A percentile compares a stretch with the other conserved stretches of the same genome.
phyloP scores from a whole-genome alignment of 2,329 filamentous ascomycete genomes.

The Domatiomyces globalis region DNA sequence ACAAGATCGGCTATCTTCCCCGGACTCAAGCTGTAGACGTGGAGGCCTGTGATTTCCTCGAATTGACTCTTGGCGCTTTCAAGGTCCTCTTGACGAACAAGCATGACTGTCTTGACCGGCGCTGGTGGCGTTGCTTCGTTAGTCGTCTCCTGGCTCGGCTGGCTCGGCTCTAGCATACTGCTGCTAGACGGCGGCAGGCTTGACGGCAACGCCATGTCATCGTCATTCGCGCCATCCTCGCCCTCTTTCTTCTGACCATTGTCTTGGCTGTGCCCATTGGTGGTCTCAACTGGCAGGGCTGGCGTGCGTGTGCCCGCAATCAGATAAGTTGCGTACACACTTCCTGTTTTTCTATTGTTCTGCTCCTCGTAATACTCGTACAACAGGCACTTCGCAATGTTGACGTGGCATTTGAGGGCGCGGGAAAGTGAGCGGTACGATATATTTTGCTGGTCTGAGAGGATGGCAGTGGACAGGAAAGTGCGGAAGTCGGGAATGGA shows the following conservation, averaged over 20 bases:
- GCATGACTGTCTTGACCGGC: constrained; percentile 44
- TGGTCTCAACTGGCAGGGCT: background rate
- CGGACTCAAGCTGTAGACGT: constrained; percentile 73
- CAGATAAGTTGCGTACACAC: constrained; percentile 85
- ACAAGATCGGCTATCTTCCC: constrained; percentile 58
- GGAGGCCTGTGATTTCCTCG: constrained; percentile 59
- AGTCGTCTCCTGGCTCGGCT: constrained; percentile 46
- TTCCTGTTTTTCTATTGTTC: constrained; percentile 57
- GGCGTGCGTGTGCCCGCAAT: constrained; percentile 49
- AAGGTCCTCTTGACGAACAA: constrained; percentile 60
- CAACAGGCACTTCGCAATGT: constrained; percentile 79
- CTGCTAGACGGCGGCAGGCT: constrained; percentile 46
- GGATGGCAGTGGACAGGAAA: constrained; percentile 59
- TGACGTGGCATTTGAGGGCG: constrained; percentile 68
- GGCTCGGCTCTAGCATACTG: constrained; percentile 16
- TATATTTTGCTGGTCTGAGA: constrained; percentile 62
- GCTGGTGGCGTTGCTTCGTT: constrained; percentile 31
- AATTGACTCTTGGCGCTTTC: constrained; percentile 54
- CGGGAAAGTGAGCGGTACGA: constrained; percentile 72
- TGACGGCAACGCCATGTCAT: constrained; percentile 49
- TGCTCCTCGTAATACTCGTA: constrained; percentile 72
- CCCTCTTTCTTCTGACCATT: constrained; percentile 28
- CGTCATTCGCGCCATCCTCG: constrained; percentile 34
- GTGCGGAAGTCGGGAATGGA: constrained; percentile 43
- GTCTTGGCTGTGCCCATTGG: constrained; percentile 4